Evolutionary conservation across 1,284 basidiomycete species (phyloP).

Genomic region (Cryptococcus sp.): DNA sequence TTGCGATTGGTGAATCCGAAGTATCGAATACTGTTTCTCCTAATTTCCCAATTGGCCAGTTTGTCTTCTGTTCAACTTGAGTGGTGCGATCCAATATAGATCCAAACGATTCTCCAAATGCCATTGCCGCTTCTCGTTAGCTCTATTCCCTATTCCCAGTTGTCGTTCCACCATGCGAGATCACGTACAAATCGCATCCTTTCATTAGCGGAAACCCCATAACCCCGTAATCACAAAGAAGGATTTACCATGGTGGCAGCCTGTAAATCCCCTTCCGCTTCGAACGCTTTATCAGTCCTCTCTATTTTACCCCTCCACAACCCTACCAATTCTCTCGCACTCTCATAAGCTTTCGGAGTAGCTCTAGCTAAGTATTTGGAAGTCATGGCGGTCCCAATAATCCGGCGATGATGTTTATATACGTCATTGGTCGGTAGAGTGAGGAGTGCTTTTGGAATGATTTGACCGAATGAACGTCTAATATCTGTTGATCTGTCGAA

Average conservation of each 20-base stretch:
- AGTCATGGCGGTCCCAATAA: conserved; percentile 30
- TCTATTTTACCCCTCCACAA: conserved; percentile 18
- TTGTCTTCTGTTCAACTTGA: conserved; percentile 5
- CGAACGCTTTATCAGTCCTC: conserved; percentile 4
- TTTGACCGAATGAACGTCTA: conserved; percentile 16
- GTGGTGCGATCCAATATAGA: conserved; percentile 8
- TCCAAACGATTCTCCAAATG: conserved; percentile 27
- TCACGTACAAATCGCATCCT: conserved; percentile 25
- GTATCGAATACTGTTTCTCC: conserved; percentile 16
- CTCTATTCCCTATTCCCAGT: not conserved
- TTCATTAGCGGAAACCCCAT: not conserved
- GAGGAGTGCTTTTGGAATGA: conserved; percentile 25
- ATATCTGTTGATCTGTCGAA: conserved; percentile 21
- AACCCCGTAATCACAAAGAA: not conserved
- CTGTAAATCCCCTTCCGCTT: conserved; percentile 16
- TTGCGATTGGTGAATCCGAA: conserved; percentile 12
- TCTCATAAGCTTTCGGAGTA: conserved; percentile 20
- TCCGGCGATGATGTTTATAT: conserved; percentile 28
- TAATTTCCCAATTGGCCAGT: not conserved
- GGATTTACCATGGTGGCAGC: conserved; percentile 22
- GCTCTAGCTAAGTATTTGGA: conserved; percentile 28
- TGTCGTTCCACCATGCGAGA: not conserved
- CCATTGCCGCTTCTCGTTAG: conserved; percentile 21
- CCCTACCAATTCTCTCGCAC: conserved; percentile 17
- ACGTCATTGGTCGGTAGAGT: conserved; percentile 19